Conservation (phyloP, 352 stramenopile species). For the Globisporangium okanoganense region DNA sequence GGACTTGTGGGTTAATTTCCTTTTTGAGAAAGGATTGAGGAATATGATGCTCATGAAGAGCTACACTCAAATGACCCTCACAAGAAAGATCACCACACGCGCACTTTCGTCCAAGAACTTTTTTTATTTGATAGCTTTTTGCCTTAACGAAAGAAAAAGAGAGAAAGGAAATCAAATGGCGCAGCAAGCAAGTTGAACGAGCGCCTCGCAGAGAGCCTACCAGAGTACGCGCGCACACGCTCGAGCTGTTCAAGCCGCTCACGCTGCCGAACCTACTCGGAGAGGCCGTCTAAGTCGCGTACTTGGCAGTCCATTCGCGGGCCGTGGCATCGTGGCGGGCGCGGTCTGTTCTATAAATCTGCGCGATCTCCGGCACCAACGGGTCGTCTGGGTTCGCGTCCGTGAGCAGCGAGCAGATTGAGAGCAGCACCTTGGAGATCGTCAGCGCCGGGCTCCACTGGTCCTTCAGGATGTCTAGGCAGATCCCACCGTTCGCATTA, state of each 20-base stretch:
- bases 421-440: conserved; percentile 99
- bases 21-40: no score
- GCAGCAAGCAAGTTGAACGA: conserved; percentile 6
- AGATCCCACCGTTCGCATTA: conserved; percentile 99
- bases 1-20: conserved; percentile 1
- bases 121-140: conserved; percentile 6
- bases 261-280: conserved; percentile 9
- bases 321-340: conserved; percentile 94
- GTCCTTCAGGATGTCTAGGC: conserved; percentile 99
- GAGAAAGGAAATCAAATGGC: conserved; percentile 12
- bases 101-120: conserved; percentile 8
- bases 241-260: conserved; percentile 5
- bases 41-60: not conserved
- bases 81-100: not conserved
- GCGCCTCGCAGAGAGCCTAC: not conserved
- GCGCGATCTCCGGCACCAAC: conserved; percentile 88
- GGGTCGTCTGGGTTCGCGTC: conserved; percentile 99
- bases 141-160: conserved; percentile 13
- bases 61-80: no score
- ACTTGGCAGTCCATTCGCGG: conserved; percentile 97
- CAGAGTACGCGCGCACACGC: not conserved
- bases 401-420: conserved; percentile 99
- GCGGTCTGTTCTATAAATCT: conserved; percentile 95
- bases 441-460: conserved; percentile 99
- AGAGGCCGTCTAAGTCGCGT: conserved; percentile 92